Conservation (phyloP, 768 basidiomycete species). For the Boletus rubescentipes region DNA sequence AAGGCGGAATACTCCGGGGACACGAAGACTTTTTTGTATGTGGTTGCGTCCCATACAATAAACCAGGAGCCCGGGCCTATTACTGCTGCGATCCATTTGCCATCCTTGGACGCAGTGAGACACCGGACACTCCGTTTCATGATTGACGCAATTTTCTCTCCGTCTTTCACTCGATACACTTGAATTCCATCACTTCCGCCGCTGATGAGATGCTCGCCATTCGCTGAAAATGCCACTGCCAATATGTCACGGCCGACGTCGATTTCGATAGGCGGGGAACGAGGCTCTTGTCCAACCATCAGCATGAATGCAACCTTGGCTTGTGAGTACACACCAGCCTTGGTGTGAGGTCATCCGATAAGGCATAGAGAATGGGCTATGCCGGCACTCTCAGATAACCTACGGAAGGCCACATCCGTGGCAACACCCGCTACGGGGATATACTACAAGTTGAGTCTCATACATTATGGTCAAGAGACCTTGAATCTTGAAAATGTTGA, state of each 20-base stretch:
- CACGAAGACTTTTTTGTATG: neutral
- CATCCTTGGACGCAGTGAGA: conserved; percentile 4
- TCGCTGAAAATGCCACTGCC: neutral
- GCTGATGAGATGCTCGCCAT: neutral
- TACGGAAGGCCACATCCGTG: no score
- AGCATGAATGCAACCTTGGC: neutral
- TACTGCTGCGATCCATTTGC: neutral
- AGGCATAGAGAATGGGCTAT: no score
- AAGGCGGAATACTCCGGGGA: no score
- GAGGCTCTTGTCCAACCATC: neutral
- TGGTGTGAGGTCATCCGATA: no score
- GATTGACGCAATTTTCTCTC: neutral
- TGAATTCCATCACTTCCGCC: neutral
- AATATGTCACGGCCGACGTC: neutral
- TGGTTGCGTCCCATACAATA: neutral
- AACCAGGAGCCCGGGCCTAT: neutral
- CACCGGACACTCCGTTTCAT: neutral
- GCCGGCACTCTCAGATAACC: no score
- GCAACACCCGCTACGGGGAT: no score
- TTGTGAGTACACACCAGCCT: no score
- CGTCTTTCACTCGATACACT: neutral
- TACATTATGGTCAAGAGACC: no score
- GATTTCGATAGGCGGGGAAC: neutral
- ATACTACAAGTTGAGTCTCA: no score
- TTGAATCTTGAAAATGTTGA: no score